Evolutionary conservation across 768 basidiomycete genomes (phyloP).

Genomic region (Coprinopsis cinerea): DNA sequence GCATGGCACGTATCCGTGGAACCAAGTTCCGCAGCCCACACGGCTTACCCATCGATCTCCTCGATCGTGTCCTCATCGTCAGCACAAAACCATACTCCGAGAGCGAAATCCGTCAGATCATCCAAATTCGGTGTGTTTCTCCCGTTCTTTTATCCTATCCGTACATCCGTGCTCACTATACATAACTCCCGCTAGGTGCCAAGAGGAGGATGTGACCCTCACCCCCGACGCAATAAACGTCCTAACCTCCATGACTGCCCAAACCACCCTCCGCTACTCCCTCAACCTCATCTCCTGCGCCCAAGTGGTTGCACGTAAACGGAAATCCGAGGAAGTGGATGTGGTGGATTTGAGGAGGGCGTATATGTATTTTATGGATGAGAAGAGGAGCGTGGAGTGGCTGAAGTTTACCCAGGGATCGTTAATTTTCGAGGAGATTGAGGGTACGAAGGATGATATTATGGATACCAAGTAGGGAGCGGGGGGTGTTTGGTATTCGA

Average conservation of each 20-base stretch:
- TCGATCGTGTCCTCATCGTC: conserved; percentile 95
- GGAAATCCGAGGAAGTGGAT: conserved; percentile 76
- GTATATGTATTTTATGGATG: conserved; percentile 90
- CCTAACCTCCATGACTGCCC: conserved; percentile 82
- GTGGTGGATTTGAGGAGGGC: conserved; percentile 80
- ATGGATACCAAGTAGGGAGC: no score
- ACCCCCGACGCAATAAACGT: conserved; percentile 66
- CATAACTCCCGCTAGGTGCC: conserved; percentile 47
- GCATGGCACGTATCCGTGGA: conserved; percentile 90
- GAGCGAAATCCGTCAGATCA: conserved; percentile 86
- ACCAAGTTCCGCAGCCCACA: conserved; percentile 94
- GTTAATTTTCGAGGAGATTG: conserved; percentile 70
- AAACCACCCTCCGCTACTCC: conserved; percentile 90
- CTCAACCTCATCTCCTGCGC: conserved; percentile 94
- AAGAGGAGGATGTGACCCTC: conserved; percentile 93
- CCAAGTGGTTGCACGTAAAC: conserved; percentile 76
- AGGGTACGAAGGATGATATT: conserved; percentile 24
- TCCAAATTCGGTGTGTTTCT: conserved; percentile 72
- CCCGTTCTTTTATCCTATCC: background rate
- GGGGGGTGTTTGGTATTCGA: no score
- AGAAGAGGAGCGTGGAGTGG: conserved; percentile 90
- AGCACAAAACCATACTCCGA: conserved; percentile 81
- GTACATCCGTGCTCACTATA: background rate
- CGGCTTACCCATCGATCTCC: conserved; percentile 88
- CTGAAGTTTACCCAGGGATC: conserved; percentile 76